Evolutionary conservation across 495 filamentous ascomycete genomes (phyloP), one percentile per base, ranked within the genome.

Genomic region (Cetradonia linearis): DNA sequence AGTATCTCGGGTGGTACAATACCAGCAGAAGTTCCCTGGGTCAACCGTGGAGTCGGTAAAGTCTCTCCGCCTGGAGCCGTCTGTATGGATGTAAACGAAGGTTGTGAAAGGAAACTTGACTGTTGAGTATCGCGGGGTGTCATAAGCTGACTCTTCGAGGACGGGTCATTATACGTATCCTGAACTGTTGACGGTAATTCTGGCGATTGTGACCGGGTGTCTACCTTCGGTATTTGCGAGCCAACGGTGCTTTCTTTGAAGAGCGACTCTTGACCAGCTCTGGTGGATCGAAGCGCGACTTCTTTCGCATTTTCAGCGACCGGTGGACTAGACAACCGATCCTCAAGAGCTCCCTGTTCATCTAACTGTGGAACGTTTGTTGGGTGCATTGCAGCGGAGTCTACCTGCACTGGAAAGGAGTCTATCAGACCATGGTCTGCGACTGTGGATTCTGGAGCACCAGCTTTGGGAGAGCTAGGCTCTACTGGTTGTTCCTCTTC

Each of bases 11-110:
- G 34, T 23, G 56, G 53, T 34, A 52, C 28, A 4, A 61, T 47
- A 37, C 53, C 63, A 53, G 38, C 55, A 31, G 63, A 62, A 49
- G 33, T 55, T 20, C 40, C 49, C 31, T 65, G 63, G 1, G 66
- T 67, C 34, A 63, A 38, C 20, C 47, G 61, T 34, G 66, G 63
- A 11, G 63, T 65, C 13, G 63, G 60, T 34, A 67, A 52, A 33
- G 60, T 55, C 5, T 62, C 34, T 38, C 33, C 40, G 6, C 59
- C 60, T 18, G 30, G 54, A 11, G 37, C 5, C 8, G 55, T 42
- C 18, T 54, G 61, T n/a, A 61, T 18, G n/a, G 60, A 67, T 28
- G 57, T 14, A 16, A 47, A 55, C 2, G 64, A 66, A 34, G 23
- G 44, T 25, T 61, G 54, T 18, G 61, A 63, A 20, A 59, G n/a